Conservation (phyloP, 768 basidiomycete genomes). For the Pluteus cervinus region DNA sequence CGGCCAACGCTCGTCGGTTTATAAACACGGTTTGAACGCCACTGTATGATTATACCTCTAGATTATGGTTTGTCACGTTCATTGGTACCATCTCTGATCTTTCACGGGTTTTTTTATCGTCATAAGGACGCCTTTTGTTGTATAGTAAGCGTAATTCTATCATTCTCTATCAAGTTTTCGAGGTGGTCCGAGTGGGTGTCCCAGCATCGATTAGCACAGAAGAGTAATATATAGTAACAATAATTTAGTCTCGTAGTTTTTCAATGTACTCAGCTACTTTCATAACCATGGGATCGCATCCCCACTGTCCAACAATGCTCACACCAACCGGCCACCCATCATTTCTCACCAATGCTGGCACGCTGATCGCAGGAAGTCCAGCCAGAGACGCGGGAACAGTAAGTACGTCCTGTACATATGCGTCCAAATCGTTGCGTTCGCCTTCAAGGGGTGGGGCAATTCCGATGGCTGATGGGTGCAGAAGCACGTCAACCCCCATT, state of each 20-base stretch:
- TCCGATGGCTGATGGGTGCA: slow-evolving; percentile 86
- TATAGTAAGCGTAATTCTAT: too few species aligned
- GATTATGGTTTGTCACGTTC: too few species aligned
- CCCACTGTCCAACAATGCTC: slow-evolving; percentile 87
- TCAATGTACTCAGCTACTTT: slow-evolving; percentile 46
- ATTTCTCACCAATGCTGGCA: slow-evolving; percentile 47
- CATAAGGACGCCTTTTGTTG: too few species aligned
- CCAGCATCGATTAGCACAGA: slow-evolving; percentile 5
- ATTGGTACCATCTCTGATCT: too few species aligned
- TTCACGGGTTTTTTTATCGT: too few species aligned
- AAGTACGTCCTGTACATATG: slow-evolving; percentile 87
- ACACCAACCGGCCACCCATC: slow-evolving; percentile 82
- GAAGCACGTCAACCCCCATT: slow-evolving; percentile 64
- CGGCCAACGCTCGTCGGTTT: too few species aligned
- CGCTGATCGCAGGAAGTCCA: slow-evolving; percentile 75
- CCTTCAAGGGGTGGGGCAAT: slow-evolving; percentile 61
- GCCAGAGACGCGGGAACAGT: slow-evolving; percentile 91
- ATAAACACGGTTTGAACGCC: too few species aligned
- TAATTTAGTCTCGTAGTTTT: slow-evolving; percentile 2
- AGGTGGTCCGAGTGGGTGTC: slow-evolving; percentile 4
- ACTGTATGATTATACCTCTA: too few species aligned
- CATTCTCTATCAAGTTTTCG: too few species aligned
- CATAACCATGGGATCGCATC: slow-evolving; percentile 57
- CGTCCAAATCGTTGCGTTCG: slow-evolving; percentile 27
- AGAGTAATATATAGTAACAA: neutral